Evolutionary conservation across 257 asterid genomes (phyloP), one percentile per base, ranked within the genome.

Genomic region (Scutellaria baicalensis): DNA sequence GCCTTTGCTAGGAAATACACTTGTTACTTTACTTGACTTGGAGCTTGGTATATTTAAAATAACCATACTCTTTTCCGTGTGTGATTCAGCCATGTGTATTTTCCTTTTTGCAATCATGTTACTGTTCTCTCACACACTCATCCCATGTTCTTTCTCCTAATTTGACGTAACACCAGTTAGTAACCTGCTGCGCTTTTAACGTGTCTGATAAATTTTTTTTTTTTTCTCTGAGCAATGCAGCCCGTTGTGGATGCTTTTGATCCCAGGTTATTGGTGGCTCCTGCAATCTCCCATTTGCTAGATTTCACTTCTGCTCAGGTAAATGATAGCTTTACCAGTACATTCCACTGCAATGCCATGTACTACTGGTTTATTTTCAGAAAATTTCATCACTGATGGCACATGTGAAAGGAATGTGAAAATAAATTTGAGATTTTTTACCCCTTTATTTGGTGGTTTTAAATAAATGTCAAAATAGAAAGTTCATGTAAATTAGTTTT

Each of bases 201-300:
- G 38, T 36, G 35, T 51, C 59, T 80, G 77, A 44, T 52, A 6
- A 14, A 39, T 14, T 52, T 73, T 44, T 54, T 60, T 75, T 70
- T 6, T 60, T 33, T 39, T 49, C 56, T 76, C 60, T 58, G 71
- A 43, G 69, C 66, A 54, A 67, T 75, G 72, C 88, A 85, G 90
- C 90, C 90, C 64, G 90, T 85, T 58, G 90, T 86, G 76, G 99
- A 94, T 83, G 97, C 97, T 78, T 94, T 94, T 64, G 99, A 94
- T 85, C 93, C 96, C 66, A 85, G 99, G 79, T 76, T 91, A 73
- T 82, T 94, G 88, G 99, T 94, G 77, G 94, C 99, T 54, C 99
- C 99, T 42, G 96, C 97, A 52, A 75, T 89, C 60, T 87, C 97
- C 40, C 99, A 94, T 78, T 79, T 88, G 71, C 77, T 94, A 76